phyloP scores from a whole-genome alignment of 1,139 yeast genomes.

The Pneumocystis canis region DNA sequence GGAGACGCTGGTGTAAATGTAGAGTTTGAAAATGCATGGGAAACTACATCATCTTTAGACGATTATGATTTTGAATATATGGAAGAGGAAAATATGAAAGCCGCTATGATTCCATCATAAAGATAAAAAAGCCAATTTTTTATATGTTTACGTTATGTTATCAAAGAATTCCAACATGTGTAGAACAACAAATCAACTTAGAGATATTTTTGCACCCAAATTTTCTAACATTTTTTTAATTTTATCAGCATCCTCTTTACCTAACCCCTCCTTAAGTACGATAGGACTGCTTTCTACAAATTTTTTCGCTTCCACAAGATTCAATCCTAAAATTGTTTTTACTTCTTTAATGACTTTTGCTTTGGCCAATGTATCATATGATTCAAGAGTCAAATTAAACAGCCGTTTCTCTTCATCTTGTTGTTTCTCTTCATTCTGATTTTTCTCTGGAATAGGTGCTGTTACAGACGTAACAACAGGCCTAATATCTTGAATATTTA shows the following conservation, averaged over 20 bases:
- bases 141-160: neutral
- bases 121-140: neutral
- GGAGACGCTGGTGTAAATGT: slow-evolving; percentile 33
- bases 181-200: slow-evolving; percentile 42
- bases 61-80: slow-evolving; percentile 39
- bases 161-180: neutral
- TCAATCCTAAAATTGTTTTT: slow-evolving; percentile 76
- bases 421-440: slow-evolving; percentile 59
- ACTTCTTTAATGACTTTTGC: slow-evolving; percentile 97
- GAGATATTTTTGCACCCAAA: slow-evolving; percentile 78
- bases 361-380: slow-evolving; percentile 87
- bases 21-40: slow-evolving; percentile 52
- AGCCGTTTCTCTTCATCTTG: slow-evolving; percentile 84
- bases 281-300: slow-evolving; percentile 90
- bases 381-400: slow-evolving; percentile 78
- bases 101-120: slow-evolving; percentile 19
- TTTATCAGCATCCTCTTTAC: slow-evolving; percentile 83
- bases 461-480: slow-evolving; percentile 60
- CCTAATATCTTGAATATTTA: slow-evolving; percentile 76
- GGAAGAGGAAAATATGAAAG: slow-evolving; percentile 34
- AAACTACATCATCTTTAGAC: slow-evolving; percentile 32
- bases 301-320: slow-evolving; percentile 92
- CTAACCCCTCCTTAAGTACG: slow-evolving; percentile 68
- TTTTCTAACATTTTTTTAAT: slow-evolving; percentile 86
- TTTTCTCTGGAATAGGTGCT: slow-evolving; percentile 53